Evolutionary conservation across 2,329 filamentous ascomycete species (phyloP).

Genomic region (Venturia effusa): DNA sequence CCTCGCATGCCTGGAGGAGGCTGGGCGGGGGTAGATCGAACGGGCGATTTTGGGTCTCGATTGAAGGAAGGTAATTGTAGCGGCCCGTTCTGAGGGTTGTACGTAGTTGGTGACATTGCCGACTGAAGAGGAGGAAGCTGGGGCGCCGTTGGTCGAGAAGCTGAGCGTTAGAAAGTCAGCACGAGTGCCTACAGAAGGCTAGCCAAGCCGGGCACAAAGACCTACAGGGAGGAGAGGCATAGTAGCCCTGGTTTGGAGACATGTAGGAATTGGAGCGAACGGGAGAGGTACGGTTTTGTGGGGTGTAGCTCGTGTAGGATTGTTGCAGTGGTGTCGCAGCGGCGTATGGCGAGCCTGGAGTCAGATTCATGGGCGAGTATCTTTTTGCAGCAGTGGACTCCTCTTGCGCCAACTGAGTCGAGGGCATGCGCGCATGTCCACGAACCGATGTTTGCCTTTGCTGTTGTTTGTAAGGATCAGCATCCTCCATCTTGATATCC

Average conservation of each 20-base stretch:
- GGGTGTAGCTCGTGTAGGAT: constrained; percentile 32
- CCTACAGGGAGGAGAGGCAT: constrained; percentile 38
- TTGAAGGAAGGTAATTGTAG: constrained; percentile 59
- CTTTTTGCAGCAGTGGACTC: constrained; percentile 76
- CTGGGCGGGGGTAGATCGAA: constrained; percentile 35
- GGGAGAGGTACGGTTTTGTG: constrained; percentile 63
- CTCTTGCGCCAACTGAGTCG: constrained; percentile 62
- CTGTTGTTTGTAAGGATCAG: constrained; percentile 59
- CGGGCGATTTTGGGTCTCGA: constrained; percentile 40
- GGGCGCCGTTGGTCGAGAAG: constrained; percentile 43
- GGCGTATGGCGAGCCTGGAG: constrained; percentile 69
- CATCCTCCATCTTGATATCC: constrained; percentile 65
- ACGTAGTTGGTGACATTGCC: constrained; percentile 56
- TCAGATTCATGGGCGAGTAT: constrained; percentile 94
- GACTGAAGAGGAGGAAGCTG: constrained; percentile 68
- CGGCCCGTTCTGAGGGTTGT: constrained; percentile 60
- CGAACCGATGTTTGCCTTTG: constrained; percentile 71
- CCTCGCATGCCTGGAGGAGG: constrained; percentile 42
- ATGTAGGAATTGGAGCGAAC: constrained; percentile 53
- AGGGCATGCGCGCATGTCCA: constrained; percentile 65
- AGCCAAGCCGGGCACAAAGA: constrained; percentile 11
- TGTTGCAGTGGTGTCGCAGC: constrained; percentile 43
- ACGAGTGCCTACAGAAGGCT: constrained; percentile 15
- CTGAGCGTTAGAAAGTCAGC: constrained; percentile 16
- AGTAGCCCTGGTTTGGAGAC: constrained; percentile 46